phyloP scores from a whole-genome alignment of 148 eudicot genomes.

The Linanthus parryae region DNA sequence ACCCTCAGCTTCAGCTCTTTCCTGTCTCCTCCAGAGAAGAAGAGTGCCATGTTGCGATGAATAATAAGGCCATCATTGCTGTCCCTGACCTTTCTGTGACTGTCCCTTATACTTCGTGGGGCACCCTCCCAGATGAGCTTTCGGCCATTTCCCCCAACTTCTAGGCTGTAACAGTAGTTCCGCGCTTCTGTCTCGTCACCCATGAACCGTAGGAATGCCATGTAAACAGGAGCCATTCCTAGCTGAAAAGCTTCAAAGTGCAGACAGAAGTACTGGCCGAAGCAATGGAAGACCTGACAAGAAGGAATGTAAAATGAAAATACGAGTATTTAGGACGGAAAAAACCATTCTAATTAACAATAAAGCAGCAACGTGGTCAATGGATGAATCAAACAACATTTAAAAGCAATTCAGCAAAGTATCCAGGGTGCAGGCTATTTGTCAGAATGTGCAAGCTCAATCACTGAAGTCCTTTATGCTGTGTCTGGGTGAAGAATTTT shows the following conservation, averaged over 20 bases:
- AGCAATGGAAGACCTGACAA: conserved; percentile 41
- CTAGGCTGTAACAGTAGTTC: conserved; percentile 37
- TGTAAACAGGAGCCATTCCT: conserved; percentile 45
- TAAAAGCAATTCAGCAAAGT: background rate
- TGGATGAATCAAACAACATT: background rate
- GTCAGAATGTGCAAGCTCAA: background rate
- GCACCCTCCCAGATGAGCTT: conserved; percentile 41
- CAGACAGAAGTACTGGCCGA: conserved; percentile 38
- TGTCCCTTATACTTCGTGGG: conserved; percentile 42
- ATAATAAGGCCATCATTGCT: conserved; percentile 37
- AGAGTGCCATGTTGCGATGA: conserved; percentile 18
- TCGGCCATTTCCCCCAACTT: conserved; percentile 44
- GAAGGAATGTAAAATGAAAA: background rate
- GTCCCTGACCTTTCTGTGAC: conserved; percentile 39
- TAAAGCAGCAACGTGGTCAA: background rate
- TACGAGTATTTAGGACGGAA: background rate
- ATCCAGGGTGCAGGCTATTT: background rate
- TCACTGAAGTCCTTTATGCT: background rate
- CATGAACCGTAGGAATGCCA: conserved; percentile 46
- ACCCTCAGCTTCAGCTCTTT: conserved; percentile 23
- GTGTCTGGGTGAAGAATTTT: no score
- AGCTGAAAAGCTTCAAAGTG: conserved; percentile 43
- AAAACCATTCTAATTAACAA: background rate
- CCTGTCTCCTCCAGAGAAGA: conserved; percentile 23
- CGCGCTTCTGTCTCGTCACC: conserved; percentile 37